Evolutionary conservation across 768 basidiomycete genomes (phyloP).

Genomic region (Terana coerulea): DNA sequence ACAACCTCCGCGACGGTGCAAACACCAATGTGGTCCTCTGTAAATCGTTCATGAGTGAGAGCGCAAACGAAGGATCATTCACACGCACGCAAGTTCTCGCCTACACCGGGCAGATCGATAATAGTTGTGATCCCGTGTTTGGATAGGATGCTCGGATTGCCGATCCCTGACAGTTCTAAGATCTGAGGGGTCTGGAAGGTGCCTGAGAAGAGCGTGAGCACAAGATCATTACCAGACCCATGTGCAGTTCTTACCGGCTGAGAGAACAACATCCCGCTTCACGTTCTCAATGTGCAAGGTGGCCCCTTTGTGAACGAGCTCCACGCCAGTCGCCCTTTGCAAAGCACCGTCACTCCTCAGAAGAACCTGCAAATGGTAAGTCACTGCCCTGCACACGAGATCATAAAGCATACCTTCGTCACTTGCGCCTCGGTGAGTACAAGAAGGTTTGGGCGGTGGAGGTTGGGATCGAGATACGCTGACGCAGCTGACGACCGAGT

Average conservation of each 20-base stretch:
- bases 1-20: constrained; percentile 7
- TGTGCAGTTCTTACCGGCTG: neutral
- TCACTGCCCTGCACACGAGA: neutral
- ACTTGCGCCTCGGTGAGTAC: constrained; percentile 23
- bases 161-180: constrained; percentile 52
- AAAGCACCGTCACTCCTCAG: neutral
- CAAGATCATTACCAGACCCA: neutral
- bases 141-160: constrained; percentile 41
- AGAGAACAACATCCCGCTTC: constrained; percentile 3
- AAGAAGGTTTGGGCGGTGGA: constrained; percentile 24
- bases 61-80: too few species aligned
- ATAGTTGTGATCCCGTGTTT: constrained; percentile 44
- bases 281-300: neutral
- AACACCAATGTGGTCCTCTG: constrained; percentile 10
- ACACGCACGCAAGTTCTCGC: constrained; percentile 58
- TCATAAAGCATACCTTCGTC: constrained; percentile 6
- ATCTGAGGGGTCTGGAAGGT: constrained; percentile 32
- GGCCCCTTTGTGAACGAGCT: neutral
- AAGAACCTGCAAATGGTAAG: neutral
- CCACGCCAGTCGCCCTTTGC: neutral
- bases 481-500: constrained; percentile 26
- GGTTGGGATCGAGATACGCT: constrained; percentile 27
- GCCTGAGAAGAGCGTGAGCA: constrained; percentile 1
- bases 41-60: neutral
- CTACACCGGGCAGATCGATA: constrained; percentile 46